Percentiles rank a stretch among this genome's conserved stretches.
phyloP scores from a whole-genome alignment of 2,329 filamentous ascomycete genomes.

The Penicillium sclerotiorum region DNA sequence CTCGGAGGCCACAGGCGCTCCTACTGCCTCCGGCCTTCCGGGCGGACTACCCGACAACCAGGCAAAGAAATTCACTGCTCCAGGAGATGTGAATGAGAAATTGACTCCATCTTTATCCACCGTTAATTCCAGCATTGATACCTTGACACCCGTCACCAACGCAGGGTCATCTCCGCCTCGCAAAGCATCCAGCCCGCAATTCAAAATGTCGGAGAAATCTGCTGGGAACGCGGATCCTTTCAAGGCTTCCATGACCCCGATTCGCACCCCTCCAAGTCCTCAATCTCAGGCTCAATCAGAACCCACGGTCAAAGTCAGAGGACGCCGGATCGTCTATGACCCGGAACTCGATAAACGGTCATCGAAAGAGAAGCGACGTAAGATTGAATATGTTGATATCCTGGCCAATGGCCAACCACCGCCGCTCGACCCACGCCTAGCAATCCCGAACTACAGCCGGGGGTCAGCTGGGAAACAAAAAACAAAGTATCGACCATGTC shows the following conservation, averaged over 20 bases:
- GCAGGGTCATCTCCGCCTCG: conserved; percentile 65
- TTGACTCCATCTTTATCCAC: conserved; percentile 57
- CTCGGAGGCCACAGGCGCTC: conserved; percentile 11
- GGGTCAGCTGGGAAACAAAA: conserved; percentile 66
- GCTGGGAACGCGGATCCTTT: conserved; percentile 29
- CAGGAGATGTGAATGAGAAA: conserved; percentile 61
- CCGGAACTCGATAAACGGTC: conserved; percentile 63
- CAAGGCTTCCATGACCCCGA: conserved; percentile 43
- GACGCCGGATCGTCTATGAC: conserved; percentile 64
- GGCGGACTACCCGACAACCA: conserved; percentile 49
- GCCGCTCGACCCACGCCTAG: conserved; percentile 80
- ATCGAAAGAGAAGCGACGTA: conserved; percentile 58
- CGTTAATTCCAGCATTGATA: conserved; percentile 57
- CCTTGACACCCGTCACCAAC: conserved; percentile 67
- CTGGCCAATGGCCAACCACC: conserved; percentile 58
- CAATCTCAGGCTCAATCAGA: conserved; percentile 54
- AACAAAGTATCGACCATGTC: conserved; percentile 70
- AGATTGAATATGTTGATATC: conserved; percentile 57
- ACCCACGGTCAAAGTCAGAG: conserved; percentile 58
- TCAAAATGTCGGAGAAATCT: conserved; percentile 37
- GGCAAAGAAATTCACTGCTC: conserved; percentile 72
- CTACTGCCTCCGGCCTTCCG: conserved; percentile 13
- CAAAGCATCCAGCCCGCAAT: conserved; percentile 58
- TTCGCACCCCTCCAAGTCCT: conserved; percentile 48
- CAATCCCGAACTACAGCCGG: conserved; percentile 63